Evolutionary conservation across 1,139 yeast species (phyloP), one percentile per base, ranked within the genome.

Genomic region (Candida neerlandica): DNA sequence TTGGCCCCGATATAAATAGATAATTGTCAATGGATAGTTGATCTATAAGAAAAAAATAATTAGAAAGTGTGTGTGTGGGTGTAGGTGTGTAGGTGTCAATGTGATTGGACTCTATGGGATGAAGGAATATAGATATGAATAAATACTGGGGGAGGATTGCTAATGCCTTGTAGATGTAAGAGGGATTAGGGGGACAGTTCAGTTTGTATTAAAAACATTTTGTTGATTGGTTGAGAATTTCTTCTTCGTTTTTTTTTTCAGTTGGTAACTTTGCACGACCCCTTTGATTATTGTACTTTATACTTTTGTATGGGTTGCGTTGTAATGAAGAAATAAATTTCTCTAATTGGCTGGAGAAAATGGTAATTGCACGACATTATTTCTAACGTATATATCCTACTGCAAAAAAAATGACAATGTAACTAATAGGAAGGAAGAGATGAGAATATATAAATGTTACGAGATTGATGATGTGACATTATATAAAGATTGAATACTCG

Each of bases 261-360:
- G 14, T 4, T 12, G 18, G 19, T 15, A 16, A 7, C 18, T 30
- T n/a, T n/a, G 23, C 23, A 21, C 23, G 23, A 21, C 15, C 18
- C 18, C n/a, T 32, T 14, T 32, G 2, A 14, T 15, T 15, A 15
- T 10, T 4, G 11, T 34, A 16, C 11, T 34, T 1, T 21, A 4
- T 6, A 6, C 35, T 14, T 14, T 15, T 5, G 5, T 34, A 15
- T 34, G 38, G 38, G n/a, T 29, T 43, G 41, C 4, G 26, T 12
- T 15, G 41, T 35, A 26, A 26, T 39, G 15, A 14, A 27, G 15
- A 48, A 48, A 48, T 48, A 40, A 32, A 29, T 44, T 41, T 44
- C 6, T 48, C 32, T 38, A 41, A 48, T 48, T 48, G 51, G 51
- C 47, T 47, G 39, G 3, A 9, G 21, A 4, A 34, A 16, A 15